phyloP scores from a whole-genome alignment of 1,284 basidiomycete genomes.

The Ganoderma sinense region DNA sequence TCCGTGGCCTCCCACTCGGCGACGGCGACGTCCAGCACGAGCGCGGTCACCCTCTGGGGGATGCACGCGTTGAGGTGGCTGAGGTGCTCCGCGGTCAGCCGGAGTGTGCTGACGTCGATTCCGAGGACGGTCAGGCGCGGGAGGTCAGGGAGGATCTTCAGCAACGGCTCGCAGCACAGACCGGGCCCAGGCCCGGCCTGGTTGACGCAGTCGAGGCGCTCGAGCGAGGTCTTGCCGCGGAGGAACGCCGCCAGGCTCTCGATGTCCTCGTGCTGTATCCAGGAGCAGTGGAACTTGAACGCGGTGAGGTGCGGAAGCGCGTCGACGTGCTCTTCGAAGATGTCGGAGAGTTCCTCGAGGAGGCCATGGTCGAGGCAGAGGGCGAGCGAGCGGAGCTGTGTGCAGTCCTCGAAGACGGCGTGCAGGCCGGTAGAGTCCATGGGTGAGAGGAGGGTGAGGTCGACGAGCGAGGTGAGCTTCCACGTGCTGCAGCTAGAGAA shows the following conservation, averaged over 20 bases:
- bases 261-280: neutral
- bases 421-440: neutral
- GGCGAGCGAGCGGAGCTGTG: neutral
- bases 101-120: too few species aligned
- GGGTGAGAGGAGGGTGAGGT: constrained; percentile 1
- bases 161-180: neutral
- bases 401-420: neutral
- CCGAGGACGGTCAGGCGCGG: neutral
- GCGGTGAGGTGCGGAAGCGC: neutral
- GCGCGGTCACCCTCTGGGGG: neutral
- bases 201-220: neutral
- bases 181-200: neutral
- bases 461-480: neutral
- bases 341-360: neutral
- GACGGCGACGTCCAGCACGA: neutral
- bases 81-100: too few species aligned
- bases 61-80: neutral
- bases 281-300: neutral
- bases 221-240: neutral
- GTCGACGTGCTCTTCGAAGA: neutral
- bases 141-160: neutral
- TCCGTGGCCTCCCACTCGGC: neutral
- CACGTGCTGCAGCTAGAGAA: neutral
- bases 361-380: neutral
- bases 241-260: neutral